Base-by-base conservation (phyloP, 2,329 filamentous ascomycete genomes). In the Penicillium griseofulvum region DNA sequence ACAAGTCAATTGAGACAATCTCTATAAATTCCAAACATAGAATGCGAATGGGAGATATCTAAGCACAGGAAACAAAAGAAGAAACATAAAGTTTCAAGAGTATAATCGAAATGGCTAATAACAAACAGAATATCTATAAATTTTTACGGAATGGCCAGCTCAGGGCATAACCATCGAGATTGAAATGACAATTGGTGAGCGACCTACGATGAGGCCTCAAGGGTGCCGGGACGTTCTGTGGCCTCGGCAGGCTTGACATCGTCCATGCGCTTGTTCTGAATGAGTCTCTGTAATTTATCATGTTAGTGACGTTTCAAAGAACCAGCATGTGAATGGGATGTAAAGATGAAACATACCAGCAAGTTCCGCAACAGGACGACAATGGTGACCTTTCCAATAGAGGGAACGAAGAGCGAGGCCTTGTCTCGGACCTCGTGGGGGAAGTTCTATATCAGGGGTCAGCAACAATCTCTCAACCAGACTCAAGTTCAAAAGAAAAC, bases 301-400 rank as follows among this genome's bases (percentile, higher is more conserved):
- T 2, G 47, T 70, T 56, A 69, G 62, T 37, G 29, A 33, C 42
- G n/a, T 46, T 31, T 31, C 38, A 26, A 17, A 33, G 12, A 10
- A 29, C 9, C 28, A 49, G 17, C n/a, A 22, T 26, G 7, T 14
- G 9, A 11, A 34, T 17, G 2, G 33, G 24, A 24, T 47, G 28
- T 49, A 48, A 31, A 54, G 38, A 31, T 24, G 14, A 28, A 31
- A 83, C 87, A 77, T 77, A 94, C 90, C 69, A 97, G 81, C 34
- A 97, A 77, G 70, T 99, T 99, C 54, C 94, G 82, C 68, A 97
- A 78, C 55, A 99, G 77, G 33, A 97, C 87, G 16, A 93, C 90
- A 71, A 97, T 97, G 0, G 94, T 99, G 45, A 97, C 93, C 79
- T 97, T 99, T 65, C 94, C 94, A 63, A 97, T 95, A 0, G 93